Conservation (phyloP, 352 stramenopile species). For the Globisporangium emineosum region DNA sequence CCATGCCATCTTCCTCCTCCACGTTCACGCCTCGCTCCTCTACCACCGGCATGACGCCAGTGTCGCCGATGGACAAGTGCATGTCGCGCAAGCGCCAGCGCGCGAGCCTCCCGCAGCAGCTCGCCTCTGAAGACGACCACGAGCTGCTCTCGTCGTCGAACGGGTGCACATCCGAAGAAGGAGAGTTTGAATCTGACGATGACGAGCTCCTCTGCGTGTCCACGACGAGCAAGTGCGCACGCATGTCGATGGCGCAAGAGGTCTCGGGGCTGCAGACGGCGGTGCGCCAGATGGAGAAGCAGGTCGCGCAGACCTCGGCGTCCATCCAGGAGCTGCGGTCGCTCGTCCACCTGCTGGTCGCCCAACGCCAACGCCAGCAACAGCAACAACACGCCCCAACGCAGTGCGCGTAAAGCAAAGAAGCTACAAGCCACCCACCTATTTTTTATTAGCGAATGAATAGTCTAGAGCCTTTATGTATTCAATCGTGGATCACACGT, state of each 20-base stretch:
- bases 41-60: not conserved
- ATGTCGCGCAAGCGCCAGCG: slow-evolving; percentile 20
- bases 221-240: not conserved
- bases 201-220: not conserved
- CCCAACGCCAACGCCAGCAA: slow-evolving; percentile 23
- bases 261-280: slow-evolving; percentile 35
- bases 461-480: not conserved
- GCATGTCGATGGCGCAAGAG: slow-evolving; percentile 14
- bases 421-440: too few species aligned
- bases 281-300: slow-evolving; percentile 21
- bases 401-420: not conserved
- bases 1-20: not conserved
- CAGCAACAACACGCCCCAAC: not conserved
- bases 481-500: not conserved
- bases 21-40: not conserved
- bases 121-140: not conserved
- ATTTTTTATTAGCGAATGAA: not conserved
- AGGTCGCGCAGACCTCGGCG: slow-evolving; percentile 40
- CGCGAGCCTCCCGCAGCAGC: not conserved
- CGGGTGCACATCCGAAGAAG: not conserved
- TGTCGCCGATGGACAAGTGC: slow-evolving; percentile 21
- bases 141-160: not conserved
- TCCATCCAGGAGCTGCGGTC: slow-evolving; percentile 44
- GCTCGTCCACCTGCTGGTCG: slow-evolving; percentile 37
- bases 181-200: not conserved